Evolutionary conservation across 768 basidiomycete species (phyloP), one percentile per base, ranked within the genome.

Genomic region (Leucocoprinus leucothites): DNA sequence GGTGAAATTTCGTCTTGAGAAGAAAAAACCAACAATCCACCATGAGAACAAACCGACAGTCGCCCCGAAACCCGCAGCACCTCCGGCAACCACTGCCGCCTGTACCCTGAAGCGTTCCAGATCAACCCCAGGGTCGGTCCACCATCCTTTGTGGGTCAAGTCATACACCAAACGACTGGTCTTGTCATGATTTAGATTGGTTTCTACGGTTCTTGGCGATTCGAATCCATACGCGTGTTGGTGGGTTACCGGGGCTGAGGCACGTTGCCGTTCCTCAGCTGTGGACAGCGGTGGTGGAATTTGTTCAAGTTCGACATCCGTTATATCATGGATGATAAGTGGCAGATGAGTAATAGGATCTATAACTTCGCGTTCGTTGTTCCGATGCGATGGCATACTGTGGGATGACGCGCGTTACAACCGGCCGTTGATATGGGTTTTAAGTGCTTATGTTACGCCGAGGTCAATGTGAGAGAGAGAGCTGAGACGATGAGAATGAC

Each of bases 301-400:
- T 42, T 61, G 59, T 51, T 74, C 66, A 14, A 77, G 69, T 54
- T 77, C 73, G 25, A 67, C 60, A 4, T 64, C 47, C 54, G 66
- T 66, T 31, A 64, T 60, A 60, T 77, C 71, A 56, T 74, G 72
- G 13, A 77, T 66, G 9, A 60, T 59, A 4, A 75, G 53, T 6
- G 66, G 69, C 1, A 69, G 63, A 53, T 75, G 73, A 18, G 75
- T 77, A 38, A 77, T 64, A 16, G 75, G 75, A 57, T 77, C 75
- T 0, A 69, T 71, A 14, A 77, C 74, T 51, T 63, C 51, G 11
- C 66, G 64, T 40, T 65, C 62, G 51, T 63, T 74, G 65, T 49
- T 38, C 19, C 18, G 4, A 14, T 44, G 18, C 3, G 8, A 4
- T 9, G 42, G 42, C 18, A 44, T 6, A 8, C 42, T 38, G 38